Evolutionary conservation across 208 protist species (phyloP).

Genomic region (Trypanosoma avium): DNA sequence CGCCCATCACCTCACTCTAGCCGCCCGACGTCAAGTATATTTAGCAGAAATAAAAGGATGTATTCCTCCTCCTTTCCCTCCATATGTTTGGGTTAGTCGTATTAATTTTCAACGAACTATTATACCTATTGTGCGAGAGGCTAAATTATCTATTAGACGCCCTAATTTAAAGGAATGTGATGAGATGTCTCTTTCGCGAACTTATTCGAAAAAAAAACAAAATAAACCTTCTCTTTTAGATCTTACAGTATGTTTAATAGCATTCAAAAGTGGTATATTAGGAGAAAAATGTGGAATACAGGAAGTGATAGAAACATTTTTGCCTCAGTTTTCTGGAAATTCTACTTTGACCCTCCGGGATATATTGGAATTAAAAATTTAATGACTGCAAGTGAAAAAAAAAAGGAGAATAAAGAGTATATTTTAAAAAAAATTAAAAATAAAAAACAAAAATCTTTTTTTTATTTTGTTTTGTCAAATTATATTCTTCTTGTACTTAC

Average conservation of each 20-base stretch:
- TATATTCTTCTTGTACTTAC: too few species aligned
- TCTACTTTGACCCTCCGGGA: background rate
- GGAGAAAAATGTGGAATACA: conserved; percentile 6
- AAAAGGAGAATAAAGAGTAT: background rate
- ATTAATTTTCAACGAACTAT: conserved; percentile 2
- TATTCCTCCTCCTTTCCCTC: conserved; percentile 1
- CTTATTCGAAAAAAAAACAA: background rate
- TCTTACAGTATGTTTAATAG: conserved; percentile 23
- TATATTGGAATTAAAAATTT: background rate
- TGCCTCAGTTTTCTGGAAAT: background rate
- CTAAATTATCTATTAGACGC: background rate
- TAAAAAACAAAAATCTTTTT: too few species aligned
- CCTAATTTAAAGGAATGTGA: background rate
- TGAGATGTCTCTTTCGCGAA: background rate
- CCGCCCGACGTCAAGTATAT: conserved; percentile 17
- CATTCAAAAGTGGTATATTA: conserved; percentile 14
- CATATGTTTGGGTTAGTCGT: conserved; percentile 27
- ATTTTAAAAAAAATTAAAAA: too few species aligned
- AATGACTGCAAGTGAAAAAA: background rate
- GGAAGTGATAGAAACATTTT: conserved; percentile 7
- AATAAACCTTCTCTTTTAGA: conserved; percentile 9
- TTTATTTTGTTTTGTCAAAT: too few species aligned
- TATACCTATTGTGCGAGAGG: background rate
- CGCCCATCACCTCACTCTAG: background rate
- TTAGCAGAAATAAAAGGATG: background rate